Percentiles rank a stretch among this genome's conserved stretches.
These are phyloP conservation scores for Solanum pimpinellifolium DNA, from an alignment of 257 asterid genomes.

Conservation along the genomic window DNA sequence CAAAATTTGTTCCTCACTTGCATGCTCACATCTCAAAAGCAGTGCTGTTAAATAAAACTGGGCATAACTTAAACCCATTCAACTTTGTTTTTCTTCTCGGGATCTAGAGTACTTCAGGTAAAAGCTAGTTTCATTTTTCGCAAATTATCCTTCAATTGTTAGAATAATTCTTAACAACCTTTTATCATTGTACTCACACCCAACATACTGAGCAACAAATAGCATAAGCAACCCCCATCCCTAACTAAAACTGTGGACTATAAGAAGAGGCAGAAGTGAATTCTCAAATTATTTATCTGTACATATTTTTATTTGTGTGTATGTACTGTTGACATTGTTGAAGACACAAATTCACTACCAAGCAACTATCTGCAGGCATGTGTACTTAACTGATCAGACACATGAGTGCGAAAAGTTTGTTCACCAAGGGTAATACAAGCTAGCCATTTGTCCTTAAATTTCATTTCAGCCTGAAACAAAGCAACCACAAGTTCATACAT, in stretches of 20 bases:
- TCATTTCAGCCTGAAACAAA: constrained; percentile 78
- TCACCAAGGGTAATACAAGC: constrained; percentile 88
- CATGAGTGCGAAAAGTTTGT: constrained; percentile 73
- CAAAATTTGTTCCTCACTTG: neutral
- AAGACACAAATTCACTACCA: neutral
- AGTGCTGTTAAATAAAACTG: neutral
- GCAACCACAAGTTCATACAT: neutral
- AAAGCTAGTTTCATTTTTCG: neutral
- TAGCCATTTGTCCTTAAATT: constrained; percentile 90
- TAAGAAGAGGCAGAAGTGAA: neutral
- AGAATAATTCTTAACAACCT: neutral
- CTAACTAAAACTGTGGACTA: neutral
- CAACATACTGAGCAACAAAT: neutral
- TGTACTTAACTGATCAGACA: constrained; percentile 69
- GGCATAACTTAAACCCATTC: neutral
- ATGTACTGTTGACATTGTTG: neutral
- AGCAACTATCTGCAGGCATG: neutral
- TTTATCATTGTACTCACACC: neutral
- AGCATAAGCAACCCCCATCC: neutral
- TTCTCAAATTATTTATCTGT: neutral
- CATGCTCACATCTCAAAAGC: neutral
- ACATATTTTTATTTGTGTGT: neutral
- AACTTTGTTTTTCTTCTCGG: neutral
- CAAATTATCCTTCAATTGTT: neutral
- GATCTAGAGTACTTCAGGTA: neutral